phyloP scores from a whole-genome alignment of 2,329 filamentous ascomycete species.

The Fusarium sp. region DNA sequence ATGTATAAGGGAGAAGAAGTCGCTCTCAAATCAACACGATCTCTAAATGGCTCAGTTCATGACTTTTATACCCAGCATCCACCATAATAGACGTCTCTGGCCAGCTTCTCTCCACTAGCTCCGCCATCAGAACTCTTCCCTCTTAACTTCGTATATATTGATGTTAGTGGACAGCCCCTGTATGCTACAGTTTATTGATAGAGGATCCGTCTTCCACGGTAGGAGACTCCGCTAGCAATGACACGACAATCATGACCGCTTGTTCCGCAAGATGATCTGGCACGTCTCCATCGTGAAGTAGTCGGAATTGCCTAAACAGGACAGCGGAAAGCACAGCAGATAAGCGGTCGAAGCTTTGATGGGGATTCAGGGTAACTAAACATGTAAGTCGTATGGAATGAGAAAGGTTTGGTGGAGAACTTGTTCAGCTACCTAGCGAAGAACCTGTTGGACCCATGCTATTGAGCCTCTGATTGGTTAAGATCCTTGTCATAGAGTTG shows the following conservation, averaged over 20 bases:
- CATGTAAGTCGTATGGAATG: slow-evolving; percentile 22
- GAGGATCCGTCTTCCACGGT: background rate
- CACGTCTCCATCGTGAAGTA: slow-evolving; percentile 39
- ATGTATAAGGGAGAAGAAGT: background rate
- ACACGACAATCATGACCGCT: background rate
- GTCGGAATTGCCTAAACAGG: slow-evolving; percentile 24
- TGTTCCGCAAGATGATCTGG: slow-evolving; percentile 22
- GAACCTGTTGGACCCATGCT: slow-evolving; percentile 5
- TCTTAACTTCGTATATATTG: background rate
- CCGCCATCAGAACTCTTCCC: slow-evolving; percentile 10
- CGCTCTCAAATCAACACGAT: background rate
- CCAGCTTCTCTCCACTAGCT: slow-evolving; percentile 7
- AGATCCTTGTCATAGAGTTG: slow-evolving; percentile 1
- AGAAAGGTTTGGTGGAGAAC: slow-evolving; percentile 30
- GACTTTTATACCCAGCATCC: slow-evolving; percentile 16
- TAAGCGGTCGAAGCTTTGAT: slow-evolving; percentile 26
- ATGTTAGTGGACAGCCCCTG: background rate
- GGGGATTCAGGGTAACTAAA: slow-evolving; percentile 6
- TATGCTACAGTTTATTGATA: background rate
- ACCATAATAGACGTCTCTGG: background rate
- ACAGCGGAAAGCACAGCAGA: slow-evolving; percentile 3
- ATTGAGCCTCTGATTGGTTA: slow-evolving; percentile 26
- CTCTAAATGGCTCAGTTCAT: slow-evolving; percentile 10
- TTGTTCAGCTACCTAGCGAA: slow-evolving; percentile 1
- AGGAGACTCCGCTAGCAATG: slow-evolving; percentile 9